Base-by-base conservation (phyloP, 805 yeast species). In the Lipomyces kockii region DNA sequence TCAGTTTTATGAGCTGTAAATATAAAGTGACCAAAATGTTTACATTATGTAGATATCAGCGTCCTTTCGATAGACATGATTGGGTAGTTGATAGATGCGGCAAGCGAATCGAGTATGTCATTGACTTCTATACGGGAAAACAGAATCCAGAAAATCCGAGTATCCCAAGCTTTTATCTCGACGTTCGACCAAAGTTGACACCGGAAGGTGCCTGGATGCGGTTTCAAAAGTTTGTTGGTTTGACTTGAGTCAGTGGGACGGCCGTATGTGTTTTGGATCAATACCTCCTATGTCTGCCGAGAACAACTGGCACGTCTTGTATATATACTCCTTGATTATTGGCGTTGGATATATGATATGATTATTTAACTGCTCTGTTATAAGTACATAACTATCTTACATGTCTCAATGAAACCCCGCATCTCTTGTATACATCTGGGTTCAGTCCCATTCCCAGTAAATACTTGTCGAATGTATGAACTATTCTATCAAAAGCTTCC, bases 51-150 rank as follows among this genome's bases (percentile, higher is more conserved):
- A 65, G 68, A 17, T 83, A 85, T 65, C 87, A 86, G 60, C 84
- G 84, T 69, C 99, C 99, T 0, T 94, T 94, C 79, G 99, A 94
- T 79, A 85, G 99, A 74, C 99, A 94, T 76, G 99, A 94, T 78
- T 94, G 99, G 99, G 82, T 84, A 6, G 84, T 94, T 11, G 87
- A 90, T 74, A 81, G 98, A 63, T 91, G 97, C 78, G 98, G 98
- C 2, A 84, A 80, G 27, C 83, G 85, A 61, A 84, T 94, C 25
- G 97, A 92, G 60, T 94, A 94, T 74, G 98, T 94, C 56, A 94
- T 94, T 74, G 99, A 94, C 78, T 94, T 92, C 76, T 94, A 94
- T 78, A 77, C 86, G 12, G 89, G 89, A 5, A 84, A 83, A 62
- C 82, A 87, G 8, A 80, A 81, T 64, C 82, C 84, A 3, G 64